Conservation (phyloP, 2,329 filamentous ascomycete species). For the Ceratocystis cubensis region DNA sequence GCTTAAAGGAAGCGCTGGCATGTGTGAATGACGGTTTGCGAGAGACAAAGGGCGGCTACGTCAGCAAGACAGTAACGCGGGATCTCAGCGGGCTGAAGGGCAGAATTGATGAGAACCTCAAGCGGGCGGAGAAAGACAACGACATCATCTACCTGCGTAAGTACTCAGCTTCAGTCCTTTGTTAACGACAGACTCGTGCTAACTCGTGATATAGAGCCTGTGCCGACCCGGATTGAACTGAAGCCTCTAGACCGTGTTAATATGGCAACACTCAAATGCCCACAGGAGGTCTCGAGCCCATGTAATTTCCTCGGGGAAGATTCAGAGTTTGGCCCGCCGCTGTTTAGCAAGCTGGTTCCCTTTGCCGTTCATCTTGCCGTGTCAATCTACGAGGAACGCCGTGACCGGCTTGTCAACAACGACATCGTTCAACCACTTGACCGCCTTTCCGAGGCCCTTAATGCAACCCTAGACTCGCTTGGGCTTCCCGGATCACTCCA, state of each 20-base stretch:
- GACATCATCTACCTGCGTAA: slow-evolving; percentile 81
- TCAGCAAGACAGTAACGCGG: slow-evolving; percentile 68
- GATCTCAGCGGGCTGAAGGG: slow-evolving; percentile 76
- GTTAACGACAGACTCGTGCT: not conserved
- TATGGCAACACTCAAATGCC: slow-evolving; percentile 71
- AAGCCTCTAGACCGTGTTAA: slow-evolving; percentile 73
- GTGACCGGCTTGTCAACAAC: slow-evolving; percentile 81
- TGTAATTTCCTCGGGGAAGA: slow-evolving; percentile 68
- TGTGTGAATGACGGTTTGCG: slow-evolving; percentile 81
- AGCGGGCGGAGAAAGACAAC: slow-evolving; percentile 89
- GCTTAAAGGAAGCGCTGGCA: slow-evolving; percentile 65
- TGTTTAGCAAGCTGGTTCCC: slow-evolving; percentile 86
- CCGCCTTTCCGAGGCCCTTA: slow-evolving; percentile 62
- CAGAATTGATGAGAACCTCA: slow-evolving; percentile 73
- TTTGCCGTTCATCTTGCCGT: slow-evolving; percentile 92
- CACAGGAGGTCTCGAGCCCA: slow-evolving; percentile 70
- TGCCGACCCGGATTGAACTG: slow-evolving; percentile 79
- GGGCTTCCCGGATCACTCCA: slow-evolving; percentile 88
- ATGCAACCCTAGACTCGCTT: slow-evolving; percentile 65
- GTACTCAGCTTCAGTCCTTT: slow-evolving; percentile 22
- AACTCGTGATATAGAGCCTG: slow-evolving; percentile 42
- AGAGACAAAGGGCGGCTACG: slow-evolving; percentile 58
- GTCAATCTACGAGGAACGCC: slow-evolving; percentile 85
- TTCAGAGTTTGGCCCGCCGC: slow-evolving; percentile 65
- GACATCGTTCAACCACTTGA: slow-evolving; percentile 79